phyloP scores from a whole-genome alignment of 1,139 yeast genomes.

The Casaregolazyma lundiana region DNA sequence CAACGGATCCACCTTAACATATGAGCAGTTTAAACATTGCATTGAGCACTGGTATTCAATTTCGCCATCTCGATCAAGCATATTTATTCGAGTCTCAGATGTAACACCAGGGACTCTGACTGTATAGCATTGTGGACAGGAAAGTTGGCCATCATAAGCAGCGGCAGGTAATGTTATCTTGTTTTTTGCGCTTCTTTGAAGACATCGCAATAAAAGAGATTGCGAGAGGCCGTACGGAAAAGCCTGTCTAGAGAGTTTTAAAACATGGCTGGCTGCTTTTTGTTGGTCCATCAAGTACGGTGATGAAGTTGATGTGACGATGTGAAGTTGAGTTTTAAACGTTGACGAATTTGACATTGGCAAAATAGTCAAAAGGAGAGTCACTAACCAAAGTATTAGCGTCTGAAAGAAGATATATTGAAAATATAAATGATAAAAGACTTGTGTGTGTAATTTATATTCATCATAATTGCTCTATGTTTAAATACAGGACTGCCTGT shows the following conservation, averaged over 20 bases:
- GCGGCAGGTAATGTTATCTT: slow-evolving; percentile 14
- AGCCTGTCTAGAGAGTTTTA: slow-evolving; percentile 16
- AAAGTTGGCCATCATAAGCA: slow-evolving; percentile 7
- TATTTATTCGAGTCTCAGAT: slow-evolving; percentile 14
- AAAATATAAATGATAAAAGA: not conserved
- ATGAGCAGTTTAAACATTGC: not conserved
- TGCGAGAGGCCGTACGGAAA: slow-evolving; percentile 14
- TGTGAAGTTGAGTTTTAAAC: not conserved
- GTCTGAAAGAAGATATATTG: not conserved
- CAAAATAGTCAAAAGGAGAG: not conserved
- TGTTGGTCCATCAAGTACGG: not conserved
- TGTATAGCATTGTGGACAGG: slow-evolving; percentile 22
- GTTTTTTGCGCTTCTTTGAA: slow-evolving; percentile 12
- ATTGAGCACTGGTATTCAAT: not conserved
- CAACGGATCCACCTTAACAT: not conserved
- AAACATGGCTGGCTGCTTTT: slow-evolving; percentile 12
- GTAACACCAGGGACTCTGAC: slow-evolving; percentile 26
- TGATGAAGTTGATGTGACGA: not conserved
- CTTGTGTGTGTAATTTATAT: not conserved
- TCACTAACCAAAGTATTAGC: not conserved
- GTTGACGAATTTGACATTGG: too few species aligned
- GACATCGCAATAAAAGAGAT: slow-evolving; percentile 14
- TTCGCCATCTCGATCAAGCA: not conserved
- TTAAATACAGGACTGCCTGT: not conserved
- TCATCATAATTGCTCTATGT: not conserved